These are phyloP conservation scores for Neonectria coccinea DNA, from an alignment of 2,329 filamentous ascomycete species.

Conservation along the genomic window DNA sequence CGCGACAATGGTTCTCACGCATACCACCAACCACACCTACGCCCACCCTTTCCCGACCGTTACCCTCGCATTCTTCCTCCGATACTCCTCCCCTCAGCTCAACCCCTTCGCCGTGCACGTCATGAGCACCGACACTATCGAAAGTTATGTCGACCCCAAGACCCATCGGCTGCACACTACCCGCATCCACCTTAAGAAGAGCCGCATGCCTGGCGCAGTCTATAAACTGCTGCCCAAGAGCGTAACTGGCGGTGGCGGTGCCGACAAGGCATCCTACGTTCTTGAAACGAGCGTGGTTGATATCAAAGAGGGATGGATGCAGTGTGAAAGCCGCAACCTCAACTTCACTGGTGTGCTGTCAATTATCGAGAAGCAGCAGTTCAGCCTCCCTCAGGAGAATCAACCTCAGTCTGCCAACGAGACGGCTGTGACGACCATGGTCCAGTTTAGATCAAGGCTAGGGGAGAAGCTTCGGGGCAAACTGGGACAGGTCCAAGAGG, in stretches of 20 bases:
- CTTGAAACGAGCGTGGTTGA: slow-evolving; percentile 84
- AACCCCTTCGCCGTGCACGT: slow-evolving; percentile 88
- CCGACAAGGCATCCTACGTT: slow-evolving; percentile 81
- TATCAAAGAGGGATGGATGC: slow-evolving; percentile 84
- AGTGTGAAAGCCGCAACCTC: slow-evolving; percentile 82
- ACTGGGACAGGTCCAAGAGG: slow-evolving; percentile 60
- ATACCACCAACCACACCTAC: slow-evolving; percentile 78
- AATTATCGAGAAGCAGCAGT: slow-evolving; percentile 81
- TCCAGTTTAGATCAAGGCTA: slow-evolving; percentile 78
- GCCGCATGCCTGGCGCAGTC: slow-evolving; percentile 78
- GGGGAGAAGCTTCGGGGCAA: slow-evolving; percentile 74
- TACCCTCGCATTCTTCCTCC: slow-evolving; percentile 88
- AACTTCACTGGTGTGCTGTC: slow-evolving; percentile 85
- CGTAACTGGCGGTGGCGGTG: slow-evolving; percentile 71
- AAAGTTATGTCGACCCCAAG: slow-evolving; percentile 76
- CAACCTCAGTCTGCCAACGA: slow-evolving; percentile 48
- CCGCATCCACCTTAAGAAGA: slow-evolving; percentile 85
- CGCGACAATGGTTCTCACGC: slow-evolving; percentile 70
- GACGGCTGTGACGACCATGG: slow-evolving; percentile 79
- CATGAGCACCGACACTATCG: slow-evolving; percentile 84
- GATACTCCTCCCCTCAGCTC: slow-evolving; percentile 76
- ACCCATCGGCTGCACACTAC: slow-evolving; percentile 82
- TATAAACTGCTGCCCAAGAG: slow-evolving; percentile 80
- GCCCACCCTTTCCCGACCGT: slow-evolving; percentile 86
- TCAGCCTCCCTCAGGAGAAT: slow-evolving; percentile 58